A percentile compares a stretch with the other conserved stretches of the same genome.
Evolutionary conservation across 495 filamentous ascomycete species (phyloP).

Genomic region (Xylona heveae): DNA sequence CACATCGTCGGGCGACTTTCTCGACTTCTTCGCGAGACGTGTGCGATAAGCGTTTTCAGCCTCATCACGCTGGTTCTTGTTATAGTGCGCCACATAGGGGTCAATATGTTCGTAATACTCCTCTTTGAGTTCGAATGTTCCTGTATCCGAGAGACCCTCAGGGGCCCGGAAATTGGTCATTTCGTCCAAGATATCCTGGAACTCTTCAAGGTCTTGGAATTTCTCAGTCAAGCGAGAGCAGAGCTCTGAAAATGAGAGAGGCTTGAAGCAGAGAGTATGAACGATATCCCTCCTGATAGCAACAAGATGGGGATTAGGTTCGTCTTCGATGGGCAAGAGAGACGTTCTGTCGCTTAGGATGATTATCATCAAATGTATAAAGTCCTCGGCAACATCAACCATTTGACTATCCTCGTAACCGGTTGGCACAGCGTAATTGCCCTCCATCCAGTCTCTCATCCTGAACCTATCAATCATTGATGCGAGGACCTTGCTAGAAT

Average conservation of each 20-base stretch:
- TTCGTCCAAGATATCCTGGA: constrained; percentile 59
- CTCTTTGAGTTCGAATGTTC: constrained; percentile 80
- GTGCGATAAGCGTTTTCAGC: constrained; percentile 72
- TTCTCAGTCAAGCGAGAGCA: constrained; percentile 62
- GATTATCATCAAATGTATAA: constrained; percentile 82
- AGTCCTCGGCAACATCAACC: constrained; percentile 84
- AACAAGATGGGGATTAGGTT: constrained; percentile 37
- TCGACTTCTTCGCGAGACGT: constrained; percentile 72
- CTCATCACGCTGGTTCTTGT: constrained; percentile 92
- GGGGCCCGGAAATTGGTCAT: constrained; percentile 78
- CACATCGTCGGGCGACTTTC: constrained; percentile 53
- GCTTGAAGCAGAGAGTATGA: constrained; percentile 89
- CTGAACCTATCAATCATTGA: constrained; percentile 82
- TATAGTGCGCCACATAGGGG: constrained; percentile 87
- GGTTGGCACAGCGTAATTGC: constrained; percentile 44
- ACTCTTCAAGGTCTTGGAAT: constrained; percentile 61
- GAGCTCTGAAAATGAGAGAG: constrained; percentile 81
- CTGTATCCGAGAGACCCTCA: constrained; percentile 77
- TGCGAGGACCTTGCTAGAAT: constrained; percentile 67
- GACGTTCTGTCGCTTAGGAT: constrained; percentile 72
- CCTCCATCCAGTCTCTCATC: constrained; percentile 74
- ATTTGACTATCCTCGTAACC: constrained; percentile 69
- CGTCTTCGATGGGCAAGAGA: constrained; percentile 49
- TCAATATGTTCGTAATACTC: constrained; percentile 72
- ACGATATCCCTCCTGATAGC: constrained; percentile 75